These are phyloP conservation scores for Chlamydomonas applanata DNA, from an alignment of 139 green algal genomes.

Conservation along the genomic window DNA sequence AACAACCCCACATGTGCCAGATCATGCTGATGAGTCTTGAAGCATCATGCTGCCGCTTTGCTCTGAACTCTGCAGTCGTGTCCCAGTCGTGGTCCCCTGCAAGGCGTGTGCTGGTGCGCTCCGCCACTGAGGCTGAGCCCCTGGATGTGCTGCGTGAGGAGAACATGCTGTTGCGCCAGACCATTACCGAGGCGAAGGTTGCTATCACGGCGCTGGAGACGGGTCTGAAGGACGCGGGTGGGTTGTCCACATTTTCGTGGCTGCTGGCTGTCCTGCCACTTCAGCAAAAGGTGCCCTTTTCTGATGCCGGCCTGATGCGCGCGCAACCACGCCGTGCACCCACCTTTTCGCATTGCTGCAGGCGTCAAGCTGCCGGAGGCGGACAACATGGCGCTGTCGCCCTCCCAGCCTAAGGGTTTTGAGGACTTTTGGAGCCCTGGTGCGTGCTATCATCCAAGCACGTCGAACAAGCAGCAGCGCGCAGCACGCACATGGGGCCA, in stretches of 20 bases:
- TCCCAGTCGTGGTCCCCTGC: neutral
- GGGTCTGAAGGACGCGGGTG: slow-evolving; percentile 19
- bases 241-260: no score
- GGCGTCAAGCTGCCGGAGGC: slow-evolving; percentile 1
- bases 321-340: neutral
- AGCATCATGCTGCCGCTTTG: no score
- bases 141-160: slow-evolving; percentile 71
- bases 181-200: slow-evolving; percentile 38
- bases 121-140: neutral
- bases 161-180: slow-evolving; percentile 76
- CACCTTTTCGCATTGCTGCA: neutral
- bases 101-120: neutral
- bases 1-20: no score
- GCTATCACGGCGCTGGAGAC: slow-evolving; percentile 36
- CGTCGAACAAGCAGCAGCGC: no score
- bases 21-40: no score
- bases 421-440: neutral
- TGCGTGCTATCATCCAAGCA: neutral
- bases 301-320: neutral
- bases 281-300: neutral
- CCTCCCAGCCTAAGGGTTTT: neutral
- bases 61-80: no score
- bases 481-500: no score
- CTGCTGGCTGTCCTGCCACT: neutral
- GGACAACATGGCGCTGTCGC: neutral